Base-by-base conservation (phyloP, 805 yeast genomes). In the Yarrowia sp. region DNA sequence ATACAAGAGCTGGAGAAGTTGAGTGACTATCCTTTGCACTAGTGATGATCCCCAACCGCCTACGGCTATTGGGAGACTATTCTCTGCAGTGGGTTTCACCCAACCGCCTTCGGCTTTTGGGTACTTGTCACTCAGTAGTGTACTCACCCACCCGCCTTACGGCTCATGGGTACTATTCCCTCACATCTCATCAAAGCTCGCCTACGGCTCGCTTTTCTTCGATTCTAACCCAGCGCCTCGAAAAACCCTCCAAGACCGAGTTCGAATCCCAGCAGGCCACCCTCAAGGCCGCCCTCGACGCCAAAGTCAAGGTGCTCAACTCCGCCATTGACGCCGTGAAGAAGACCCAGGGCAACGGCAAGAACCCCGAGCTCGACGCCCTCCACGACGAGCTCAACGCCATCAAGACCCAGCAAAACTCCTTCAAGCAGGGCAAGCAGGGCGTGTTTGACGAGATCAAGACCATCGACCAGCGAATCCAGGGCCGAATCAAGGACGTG, bases 401-500 rank as follows among this genome's bases (percentile, higher is more conserved):
- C 68, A 78, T 84, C 71, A 82, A 82, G 75, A 80, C 79, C 72
- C 79, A 80, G 70, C 75, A 72, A 77, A 80, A 84, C 68, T 82
- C 80, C 71, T 78, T 83, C 72, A 85, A 84, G 75, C 73, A 76
- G 55, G 79, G 82, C 71, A 82, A 85, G 77, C 80, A 78, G 71
- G 73, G 79, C 49, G 76, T 79, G 78, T 71, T 81, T 74, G 91
- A 88, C 70, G 91, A 89, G 79, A 86, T 94, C 77, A 89, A 87
- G 78, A 82, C 82, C 50, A 79, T 88, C 71, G 98, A 95, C 74
- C 80, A 84, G 69, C 82, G 82, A 69, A 81, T 91, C 79, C 90
- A 91, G 84, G 87, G 88, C 79, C 90, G 89, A 81, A 85, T 88
- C 74, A 80, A 81, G 71, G 97, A 92, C 74, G 85, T 94, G 74